phyloP scores from a whole-genome alignment of 768 basidiomycete genomes.

The Macrolepiota dolichaula region DNA sequence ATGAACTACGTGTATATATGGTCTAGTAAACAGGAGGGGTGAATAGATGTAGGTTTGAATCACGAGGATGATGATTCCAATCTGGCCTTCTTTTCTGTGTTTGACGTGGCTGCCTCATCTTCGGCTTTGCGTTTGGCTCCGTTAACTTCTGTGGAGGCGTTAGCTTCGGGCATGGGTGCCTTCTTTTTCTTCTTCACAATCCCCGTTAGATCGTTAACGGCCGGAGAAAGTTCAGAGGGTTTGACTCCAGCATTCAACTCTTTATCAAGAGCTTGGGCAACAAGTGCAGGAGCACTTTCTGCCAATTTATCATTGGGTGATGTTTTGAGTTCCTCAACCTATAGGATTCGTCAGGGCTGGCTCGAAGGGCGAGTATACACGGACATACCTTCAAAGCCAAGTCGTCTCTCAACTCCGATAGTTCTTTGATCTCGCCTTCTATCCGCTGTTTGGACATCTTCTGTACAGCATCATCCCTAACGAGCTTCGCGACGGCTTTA shows the following conservation, averaged over 20 bases:
- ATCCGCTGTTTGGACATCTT: conserved; percentile 73
- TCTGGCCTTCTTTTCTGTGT: conserved; percentile 63
- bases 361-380: neutral
- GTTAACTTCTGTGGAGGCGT: conserved; percentile 18
- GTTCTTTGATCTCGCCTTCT: conserved; percentile 76
- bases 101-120: conserved; percentile 42
- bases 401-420: conserved; percentile 73
- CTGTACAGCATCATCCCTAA: conserved; percentile 52
- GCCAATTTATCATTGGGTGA: conserved; percentile 58
- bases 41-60: conserved; percentile 1
- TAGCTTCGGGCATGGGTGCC: conserved; percentile 28
- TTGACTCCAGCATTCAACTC: conserved; percentile 51
- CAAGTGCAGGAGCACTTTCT: conserved; percentile 66
- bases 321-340: conserved; percentile 91
- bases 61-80: conserved; percentile 37
- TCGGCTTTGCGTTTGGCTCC: conserved; percentile 70
- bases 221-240: conserved; percentile 30
- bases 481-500: conserved; percentile 48
- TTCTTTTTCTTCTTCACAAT: conserved; percentile 91
- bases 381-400: conserved; percentile 71
- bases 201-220: conserved; percentile 79
- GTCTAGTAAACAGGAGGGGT: conserved; percentile 13
- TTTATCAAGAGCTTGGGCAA: conserved; percentile 65
- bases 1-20: conserved; percentile 1
- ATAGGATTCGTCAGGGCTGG: neutral